Evolutionary conservation across 2,329 filamentous ascomycete species (phyloP).

Genomic region (Alternaria triticina): DNA sequence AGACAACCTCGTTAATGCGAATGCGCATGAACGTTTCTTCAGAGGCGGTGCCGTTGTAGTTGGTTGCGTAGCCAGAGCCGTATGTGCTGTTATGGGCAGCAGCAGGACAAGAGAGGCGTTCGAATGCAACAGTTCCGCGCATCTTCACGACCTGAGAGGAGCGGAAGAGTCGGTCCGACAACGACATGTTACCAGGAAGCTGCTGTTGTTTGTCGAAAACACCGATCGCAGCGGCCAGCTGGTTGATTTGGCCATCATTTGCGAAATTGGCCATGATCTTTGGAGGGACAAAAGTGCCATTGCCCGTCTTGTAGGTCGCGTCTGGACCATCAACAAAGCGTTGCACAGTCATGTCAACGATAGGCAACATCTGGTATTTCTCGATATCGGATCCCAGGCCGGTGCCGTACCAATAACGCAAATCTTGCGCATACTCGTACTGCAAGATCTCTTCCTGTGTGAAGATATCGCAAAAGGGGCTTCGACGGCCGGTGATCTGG

Average conservation of each 20-base stretch:
- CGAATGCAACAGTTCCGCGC: constrained; percentile 70
- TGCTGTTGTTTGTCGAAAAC: constrained; percentile 64
- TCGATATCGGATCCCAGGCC: constrained; percentile 64
- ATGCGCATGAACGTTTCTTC: constrained; percentile 61
- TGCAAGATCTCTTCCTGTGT: constrained; percentile 66
- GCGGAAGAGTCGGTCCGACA: constrained; percentile 60
- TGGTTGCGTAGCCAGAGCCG: background rate
- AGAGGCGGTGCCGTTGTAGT: constrained; percentile 3
- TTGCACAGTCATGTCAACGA: constrained; percentile 61
- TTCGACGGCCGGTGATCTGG: constrained; percentile 66
- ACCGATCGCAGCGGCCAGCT: constrained; percentile 65
- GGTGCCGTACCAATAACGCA: constrained; percentile 71
- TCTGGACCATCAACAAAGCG: constrained; percentile 62
- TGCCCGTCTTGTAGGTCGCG: constrained; percentile 57
- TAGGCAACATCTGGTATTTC: constrained; percentile 66
- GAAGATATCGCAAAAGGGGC: constrained; percentile 68
- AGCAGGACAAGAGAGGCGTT: constrained; percentile 62
- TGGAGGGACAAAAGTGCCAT: constrained; percentile 58
- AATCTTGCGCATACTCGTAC: constrained; percentile 72
- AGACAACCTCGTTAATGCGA: constrained; percentile 65
- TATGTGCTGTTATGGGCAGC: constrained; percentile 6
- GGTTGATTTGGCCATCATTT: constrained; percentile 70
- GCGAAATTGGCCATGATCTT: constrained; percentile 67
- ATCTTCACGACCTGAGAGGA: constrained; percentile 65
- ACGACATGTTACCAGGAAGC: constrained; percentile 57